Base-by-base conservation (phyloP, 2,329 filamentous ascomycete species). In the Gnomoniopsis sp. region DNA sequence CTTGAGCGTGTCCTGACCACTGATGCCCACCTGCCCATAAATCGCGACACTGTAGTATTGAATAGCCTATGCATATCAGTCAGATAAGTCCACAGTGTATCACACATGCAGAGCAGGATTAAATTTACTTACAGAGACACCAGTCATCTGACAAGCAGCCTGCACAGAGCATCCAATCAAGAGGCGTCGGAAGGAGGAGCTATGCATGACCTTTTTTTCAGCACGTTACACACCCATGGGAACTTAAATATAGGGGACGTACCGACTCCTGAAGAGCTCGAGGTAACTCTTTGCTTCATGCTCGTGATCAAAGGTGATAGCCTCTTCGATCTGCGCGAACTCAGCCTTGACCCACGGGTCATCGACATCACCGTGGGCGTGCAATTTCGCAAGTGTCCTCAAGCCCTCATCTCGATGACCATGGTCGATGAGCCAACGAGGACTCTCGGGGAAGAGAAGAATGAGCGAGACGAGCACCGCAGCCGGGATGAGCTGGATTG, bases 371-470 rank as follows among this genome's bases (percentile, higher is more conserved):
- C 89, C 89, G 60, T 89, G 78, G 2, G 88, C 76, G 69, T 93
- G 90, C 1, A 93, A 80, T 54, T 80, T 80, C 0, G 88, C 88
- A 0, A 93, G 79, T 0, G 86, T 89, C 50, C 74, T 68, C 10
- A 91, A 79, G 2, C 88, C 89, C 57, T 88, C 73, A 1, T 89
- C 86, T 22, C 79, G 69, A n/a, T 78, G 79, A 59, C 84, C 84
- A 64, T 91, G 82, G 65, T 89, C 88, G 67, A 93, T 89, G 41
- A 93, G 82, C 88, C 90, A 93, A 58, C 87, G 80, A 15, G 83
- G 83, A 6, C 79, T 85, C 71, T 93, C 90, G 0, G 89, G 89
- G 75, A 93, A 91, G 17, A 79, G 62, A 11, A 80, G 67, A 61
- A 93, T 93, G 51, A 91, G 78, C 0, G 83, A 68, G 8, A 83